A percentile compares a stretch with the other conserved stretches of the same genome.
Conservation (phyloP, 352 stramenopile genomes). For the Lagenidium giganteum region DNA sequence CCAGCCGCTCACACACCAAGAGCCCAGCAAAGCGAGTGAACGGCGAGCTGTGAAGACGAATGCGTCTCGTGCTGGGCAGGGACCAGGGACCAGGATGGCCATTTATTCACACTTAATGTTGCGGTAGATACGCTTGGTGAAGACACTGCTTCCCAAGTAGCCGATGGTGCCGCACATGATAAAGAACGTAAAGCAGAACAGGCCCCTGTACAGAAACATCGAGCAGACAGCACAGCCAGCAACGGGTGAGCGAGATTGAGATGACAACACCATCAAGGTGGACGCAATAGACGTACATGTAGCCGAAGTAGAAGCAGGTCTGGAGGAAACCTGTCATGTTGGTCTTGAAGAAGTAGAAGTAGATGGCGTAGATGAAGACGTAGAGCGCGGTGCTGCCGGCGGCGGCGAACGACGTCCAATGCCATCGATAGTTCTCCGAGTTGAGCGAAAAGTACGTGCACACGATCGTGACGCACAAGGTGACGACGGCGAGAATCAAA, state of each 20-base stretch:
- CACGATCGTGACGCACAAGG: slow-evolving; percentile 98
- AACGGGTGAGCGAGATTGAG: background rate
- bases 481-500: slow-evolving; percentile 96
- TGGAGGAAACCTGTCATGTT: slow-evolving; percentile 99
- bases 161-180: slow-evolving; percentile 92
- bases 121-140: slow-evolving; percentile 94
- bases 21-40: too few species aligned
- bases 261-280: background rate
- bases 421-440: slow-evolving; percentile 99
- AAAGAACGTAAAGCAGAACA: slow-evolving; percentile 92
- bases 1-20: too few species aligned
- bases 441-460: slow-evolving; percentile 99
- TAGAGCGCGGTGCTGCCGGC: slow-evolving; percentile 94
- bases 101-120: slow-evolving; percentile 95
- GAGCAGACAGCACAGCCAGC: background rate
- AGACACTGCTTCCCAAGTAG: slow-evolving; percentile 88
- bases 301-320: slow-evolving; percentile 98
- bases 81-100: too few species aligned
- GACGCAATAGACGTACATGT: slow-evolving; percentile 91
- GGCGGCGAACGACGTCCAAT: slow-evolving; percentile 97
- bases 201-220: slow-evolving; percentile 38
- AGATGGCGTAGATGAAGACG: slow-evolving; percentile 98
- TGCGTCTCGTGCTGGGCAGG: too few species aligned
- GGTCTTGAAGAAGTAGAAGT: slow-evolving; percentile 99
- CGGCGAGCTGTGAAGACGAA: too few species aligned